Conservation (phyloP, 192 early-diverging fungal species). For the Irineochytrium annulatum region DNA sequence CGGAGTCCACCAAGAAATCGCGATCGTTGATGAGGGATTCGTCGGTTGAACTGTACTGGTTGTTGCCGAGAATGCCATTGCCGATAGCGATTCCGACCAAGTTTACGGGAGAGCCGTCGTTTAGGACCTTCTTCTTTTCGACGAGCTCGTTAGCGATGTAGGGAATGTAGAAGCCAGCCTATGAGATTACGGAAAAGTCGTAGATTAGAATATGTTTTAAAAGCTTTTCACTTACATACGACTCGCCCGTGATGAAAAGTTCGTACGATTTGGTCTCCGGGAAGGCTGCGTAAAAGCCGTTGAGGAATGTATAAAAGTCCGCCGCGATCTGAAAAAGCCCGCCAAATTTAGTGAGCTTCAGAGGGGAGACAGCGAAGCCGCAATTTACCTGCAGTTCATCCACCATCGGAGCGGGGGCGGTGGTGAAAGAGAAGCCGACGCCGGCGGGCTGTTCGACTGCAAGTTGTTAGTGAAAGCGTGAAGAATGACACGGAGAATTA, state of each 20-base stretch:
- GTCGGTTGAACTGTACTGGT: no score
- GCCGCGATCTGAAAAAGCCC: conserved; percentile 5
- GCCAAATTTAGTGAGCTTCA: background rate
- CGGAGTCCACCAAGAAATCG: no score
- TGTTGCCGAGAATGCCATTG: conserved; percentile 17
- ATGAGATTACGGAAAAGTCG: no score
- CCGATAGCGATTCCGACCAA: conserved; percentile 27
- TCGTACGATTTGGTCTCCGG: conserved; percentile 25
- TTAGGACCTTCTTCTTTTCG: no score
- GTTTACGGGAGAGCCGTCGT: no score
- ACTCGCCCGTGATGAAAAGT: conserved; percentile 40
- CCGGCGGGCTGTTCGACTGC: conserved; percentile 35
- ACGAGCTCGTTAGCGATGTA: conserved; percentile 3
- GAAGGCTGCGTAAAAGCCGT: conserved; percentile 32
- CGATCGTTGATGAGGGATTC: no score
- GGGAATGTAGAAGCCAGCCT: no score
- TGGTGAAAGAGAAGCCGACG: conserved; percentile 19
- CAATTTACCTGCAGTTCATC: conserved; percentile 5
- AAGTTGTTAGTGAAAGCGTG: no score
- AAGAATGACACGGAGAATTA: no score
- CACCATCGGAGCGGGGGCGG: background rate
- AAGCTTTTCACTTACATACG: no score
- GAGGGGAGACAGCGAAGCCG: background rate
- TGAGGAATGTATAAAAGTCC: conserved; percentile 30
- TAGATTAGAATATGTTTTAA: no score